Base-by-base conservation (phyloP, 345 rosid genomes). In the Eucalyptus grandis region DNA sequence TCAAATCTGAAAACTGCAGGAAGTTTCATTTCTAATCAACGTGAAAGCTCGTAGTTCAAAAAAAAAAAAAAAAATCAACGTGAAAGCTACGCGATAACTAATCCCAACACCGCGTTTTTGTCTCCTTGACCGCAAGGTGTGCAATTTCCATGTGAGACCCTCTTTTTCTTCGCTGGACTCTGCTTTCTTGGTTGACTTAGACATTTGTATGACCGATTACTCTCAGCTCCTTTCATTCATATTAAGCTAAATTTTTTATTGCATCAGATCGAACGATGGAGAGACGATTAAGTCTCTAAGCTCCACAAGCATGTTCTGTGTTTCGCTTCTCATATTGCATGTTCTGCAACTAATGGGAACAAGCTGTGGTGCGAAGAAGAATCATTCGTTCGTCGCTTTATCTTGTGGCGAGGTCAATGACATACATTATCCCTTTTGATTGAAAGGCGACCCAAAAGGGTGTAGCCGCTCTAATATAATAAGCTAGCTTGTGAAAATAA, bases 401-500 rank as follows among this genome's bases (percentile, higher is more conserved):
- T 49, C 51, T 49, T 49, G 51, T 1, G 17, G 17, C 1, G 0
- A 49, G 1, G 17, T 49, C 6, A 2, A 2, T 14, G 7, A 50
- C 7, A 50, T 6, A 50, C 17, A 3, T 5, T 6, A 50, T 50
- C 53, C 1, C 53, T 50, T 14, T 5, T 6, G 3, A 49, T 49
- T 49, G 51, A 49, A 50, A 50, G 17, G 53, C 7, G 16, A 50
- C 7, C 53, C 53, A 50, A 50, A 50, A 50, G 17, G 53, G 1
- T 14, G 17, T 6, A 1, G 1, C 7, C 1, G 0, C 6, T 50
- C 16, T 50, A 14, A 50, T 15, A 49, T 49, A 47, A 47, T 3
- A 50, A 50, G 53, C 17, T 50, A 50, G 19, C 53, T 50, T 50
- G 0, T 50, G 17, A 50, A 50, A 50, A 50, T 50, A 50, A 50